Percentiles rank a stretch among this genome's conserved stretches.
These are phyloP conservation scores for Aureobasidium sp. DNA, from an alignment of 2,329 filamentous ascomycete species.

Conservation along the genomic window DNA sequence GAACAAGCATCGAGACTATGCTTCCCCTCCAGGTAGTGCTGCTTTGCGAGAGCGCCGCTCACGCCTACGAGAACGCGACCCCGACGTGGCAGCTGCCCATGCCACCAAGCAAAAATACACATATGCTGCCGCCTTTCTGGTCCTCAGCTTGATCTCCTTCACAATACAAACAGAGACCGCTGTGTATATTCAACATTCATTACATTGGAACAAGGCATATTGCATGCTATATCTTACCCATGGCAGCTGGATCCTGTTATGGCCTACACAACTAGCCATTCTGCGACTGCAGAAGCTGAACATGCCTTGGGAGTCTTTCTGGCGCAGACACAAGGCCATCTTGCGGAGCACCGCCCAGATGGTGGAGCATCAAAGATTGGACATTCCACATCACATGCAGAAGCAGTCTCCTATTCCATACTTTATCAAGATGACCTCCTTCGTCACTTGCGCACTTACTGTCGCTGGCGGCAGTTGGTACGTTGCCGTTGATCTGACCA, in stretches of 20 bases:
- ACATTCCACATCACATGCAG: slow-evolving; percentile 46
- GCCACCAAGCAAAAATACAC: slow-evolving; percentile 77
- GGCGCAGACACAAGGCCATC: slow-evolving; percentile 63
- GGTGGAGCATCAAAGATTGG: slow-evolving; percentile 73
- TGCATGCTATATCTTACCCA: slow-evolving; percentile 98
- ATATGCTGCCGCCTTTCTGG: slow-evolving; percentile 76
- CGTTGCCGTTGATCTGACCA: slow-evolving; percentile 86
- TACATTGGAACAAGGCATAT: slow-evolving; percentile 97
- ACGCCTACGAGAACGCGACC: slow-evolving; percentile 61
- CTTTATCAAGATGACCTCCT: slow-evolving; percentile 69
- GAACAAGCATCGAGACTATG: slow-evolving; percentile 32
- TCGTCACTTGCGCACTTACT: slow-evolving; percentile 79
- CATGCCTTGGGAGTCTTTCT: slow-evolving; percentile 76
- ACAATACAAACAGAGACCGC: slow-evolving; percentile 93
- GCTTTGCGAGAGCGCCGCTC: slow-evolving; percentile 49
- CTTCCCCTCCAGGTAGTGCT: slow-evolving; percentile 31
- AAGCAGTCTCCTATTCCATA: slow-evolving; percentile 58
- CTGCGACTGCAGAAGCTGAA: slow-evolving; percentile 72
- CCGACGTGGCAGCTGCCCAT: slow-evolving; percentile 54
- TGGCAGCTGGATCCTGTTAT: slow-evolving; percentile 84
- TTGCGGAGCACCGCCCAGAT: slow-evolving; percentile 67
- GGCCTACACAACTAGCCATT: slow-evolving; percentile 75
- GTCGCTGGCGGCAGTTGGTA: slow-evolving; percentile 94
- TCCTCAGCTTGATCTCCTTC: slow-evolving; percentile 78
- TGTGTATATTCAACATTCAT: slow-evolving; percentile 84